phyloP scores from a whole-genome alignment of 1,139 yeast genomes.

The Suhomyces chickasaworum region DNA sequence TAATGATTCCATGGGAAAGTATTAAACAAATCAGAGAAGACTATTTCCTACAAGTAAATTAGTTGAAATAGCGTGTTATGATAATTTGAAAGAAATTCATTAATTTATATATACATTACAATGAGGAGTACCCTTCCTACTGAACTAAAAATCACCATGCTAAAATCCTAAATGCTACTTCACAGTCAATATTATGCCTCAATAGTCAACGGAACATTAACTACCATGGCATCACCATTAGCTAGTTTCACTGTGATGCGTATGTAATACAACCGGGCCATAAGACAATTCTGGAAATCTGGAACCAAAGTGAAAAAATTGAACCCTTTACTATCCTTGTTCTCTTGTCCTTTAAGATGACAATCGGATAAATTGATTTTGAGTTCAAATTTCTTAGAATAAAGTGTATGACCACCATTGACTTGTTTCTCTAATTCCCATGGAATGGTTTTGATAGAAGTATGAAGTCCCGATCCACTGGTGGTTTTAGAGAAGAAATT shows the following conservation, averaged over 20 bases:
- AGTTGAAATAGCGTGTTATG: too few relatives aligned
- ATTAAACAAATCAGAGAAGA: too few relatives aligned
- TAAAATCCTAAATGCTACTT: not conserved
- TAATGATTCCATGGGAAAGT: too few relatives aligned
- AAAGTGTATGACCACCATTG: conserved; percentile 20
- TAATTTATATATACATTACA: not conserved
- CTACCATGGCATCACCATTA: conserved; percentile 35
- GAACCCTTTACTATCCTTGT: conserved; percentile 26
- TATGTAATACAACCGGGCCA: conserved; percentile 53
- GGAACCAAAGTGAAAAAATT: conserved; percentile 51
- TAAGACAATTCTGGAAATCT: conserved; percentile 56
- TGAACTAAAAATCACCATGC: not conserved
- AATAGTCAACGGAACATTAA: conserved; percentile 41
- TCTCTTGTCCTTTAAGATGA: conserved; percentile 29
- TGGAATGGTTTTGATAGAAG: conserved; percentile 25
- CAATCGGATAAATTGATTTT: conserved; percentile 30
- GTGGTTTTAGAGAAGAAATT: conserved; percentile 19
- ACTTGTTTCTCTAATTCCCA: conserved; percentile 25
- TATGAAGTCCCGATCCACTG: conserved; percentile 25
- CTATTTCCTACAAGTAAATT: too few relatives aligned
- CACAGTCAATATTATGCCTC: conserved; percentile 14
- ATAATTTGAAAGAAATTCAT: too few relatives aligned
- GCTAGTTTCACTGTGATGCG: conserved; percentile 34
- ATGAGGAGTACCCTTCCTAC: not conserved
- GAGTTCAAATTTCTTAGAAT: conserved; percentile 32